Evolutionary conservation across 2,329 filamentous ascomycete genomes (phyloP).

Genomic region (Alternaria ventricosa): DNA sequence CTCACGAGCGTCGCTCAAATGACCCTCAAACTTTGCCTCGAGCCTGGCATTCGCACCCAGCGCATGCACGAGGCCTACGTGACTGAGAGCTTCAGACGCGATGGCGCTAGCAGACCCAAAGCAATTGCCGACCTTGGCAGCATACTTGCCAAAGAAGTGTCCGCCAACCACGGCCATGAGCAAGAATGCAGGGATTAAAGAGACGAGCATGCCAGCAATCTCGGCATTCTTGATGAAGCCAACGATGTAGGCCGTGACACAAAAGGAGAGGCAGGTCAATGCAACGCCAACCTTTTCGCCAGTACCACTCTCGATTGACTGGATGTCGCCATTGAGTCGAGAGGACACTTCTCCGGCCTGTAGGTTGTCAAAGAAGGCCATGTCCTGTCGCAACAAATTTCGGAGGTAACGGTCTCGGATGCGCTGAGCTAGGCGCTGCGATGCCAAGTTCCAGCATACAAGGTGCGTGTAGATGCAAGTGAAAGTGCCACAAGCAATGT

Average conservation of each 20-base stretch:
- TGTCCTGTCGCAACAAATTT: slow-evolving; percentile 66
- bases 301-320: slow-evolving; percentile 70
- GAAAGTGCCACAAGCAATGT: slow-evolving; percentile 69
- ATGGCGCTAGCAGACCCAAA: slow-evolving; percentile 67
- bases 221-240: slow-evolving; percentile 69
- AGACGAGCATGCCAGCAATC: slow-evolving; percentile 69
- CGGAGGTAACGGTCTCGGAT: slow-evolving; percentile 67
- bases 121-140: slow-evolving; percentile 57
- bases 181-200: slow-evolving; percentile 67
- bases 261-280: slow-evolving; percentile 68
- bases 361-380: slow-evolving; percentile 68
- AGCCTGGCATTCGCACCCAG: slow-evolving; percentile 66
- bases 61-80: slow-evolving; percentile 68
- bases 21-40: slow-evolving; percentile 64
- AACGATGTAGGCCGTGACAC: slow-evolving; percentile 70
- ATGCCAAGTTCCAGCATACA: slow-evolving; percentile 68
- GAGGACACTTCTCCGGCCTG: slow-evolving; percentile 69
- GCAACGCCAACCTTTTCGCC: slow-evolving; percentile 74
- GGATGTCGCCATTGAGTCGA: slow-evolving; percentile 69
- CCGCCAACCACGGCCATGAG: slow-evolving; percentile 65
- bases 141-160: slow-evolving; percentile 61
- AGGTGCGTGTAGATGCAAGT: slow-evolving; percentile 69
- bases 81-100: slow-evolving; percentile 66
- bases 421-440: slow-evolving; percentile 68
- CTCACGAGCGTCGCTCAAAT: slow-evolving; percentile 58